Percentiles rank a stretch among this genome's conserved stretches.
These are phyloP conservation scores for Rhododendron griersonianum DNA, from an alignment of 148 eudicot genomes.

Conservation along the genomic window DNA sequence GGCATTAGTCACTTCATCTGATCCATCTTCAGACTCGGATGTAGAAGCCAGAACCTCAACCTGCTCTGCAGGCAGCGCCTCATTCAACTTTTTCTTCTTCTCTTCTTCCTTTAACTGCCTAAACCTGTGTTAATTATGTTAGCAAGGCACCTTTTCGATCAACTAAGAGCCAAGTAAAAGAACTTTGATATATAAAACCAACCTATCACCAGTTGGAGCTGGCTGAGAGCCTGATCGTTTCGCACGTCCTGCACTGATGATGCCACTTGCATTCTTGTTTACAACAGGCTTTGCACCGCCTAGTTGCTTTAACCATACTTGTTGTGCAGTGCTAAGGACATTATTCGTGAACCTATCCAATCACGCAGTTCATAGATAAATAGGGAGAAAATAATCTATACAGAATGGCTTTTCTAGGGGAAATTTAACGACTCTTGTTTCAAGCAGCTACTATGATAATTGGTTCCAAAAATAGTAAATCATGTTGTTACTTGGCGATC, in stretches of 20 bases:
- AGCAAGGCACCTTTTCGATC: constrained; percentile 11
- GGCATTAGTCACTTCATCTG: constrained; percentile 45
- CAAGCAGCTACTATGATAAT: background rate
- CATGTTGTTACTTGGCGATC: background rate
- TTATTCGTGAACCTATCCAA: constrained; percentile 84
- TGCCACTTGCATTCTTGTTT: constrained; percentile 68
- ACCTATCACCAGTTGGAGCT: constrained; percentile 71
- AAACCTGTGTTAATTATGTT: constrained; percentile 37
- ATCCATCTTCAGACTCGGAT: constrained; percentile 49
- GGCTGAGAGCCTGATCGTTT: constrained; percentile 61
- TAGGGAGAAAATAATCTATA: background rate
- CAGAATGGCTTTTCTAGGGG: background rate
- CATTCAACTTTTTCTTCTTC: constrained; percentile 43
- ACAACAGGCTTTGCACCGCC: constrained; percentile 95
- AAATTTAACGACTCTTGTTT: background rate
- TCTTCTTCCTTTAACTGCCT: constrained; percentile 64
- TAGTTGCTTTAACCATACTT: constrained; percentile 80
- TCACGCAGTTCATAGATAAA: background rate
- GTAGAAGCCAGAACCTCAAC: constrained; percentile 36
- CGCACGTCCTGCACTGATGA: constrained; percentile 91
- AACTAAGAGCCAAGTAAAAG: constrained; percentile 1
- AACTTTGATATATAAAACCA: constrained; percentile 17
- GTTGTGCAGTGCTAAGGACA: constrained; percentile 95
- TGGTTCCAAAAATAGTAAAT: background rate
- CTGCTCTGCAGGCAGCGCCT: constrained; percentile 47